These are phyloP conservation scores for Xylariales sp. DNA, from an alignment of 2,329 filamentous ascomycete species.

Conservation along the genomic window DNA sequence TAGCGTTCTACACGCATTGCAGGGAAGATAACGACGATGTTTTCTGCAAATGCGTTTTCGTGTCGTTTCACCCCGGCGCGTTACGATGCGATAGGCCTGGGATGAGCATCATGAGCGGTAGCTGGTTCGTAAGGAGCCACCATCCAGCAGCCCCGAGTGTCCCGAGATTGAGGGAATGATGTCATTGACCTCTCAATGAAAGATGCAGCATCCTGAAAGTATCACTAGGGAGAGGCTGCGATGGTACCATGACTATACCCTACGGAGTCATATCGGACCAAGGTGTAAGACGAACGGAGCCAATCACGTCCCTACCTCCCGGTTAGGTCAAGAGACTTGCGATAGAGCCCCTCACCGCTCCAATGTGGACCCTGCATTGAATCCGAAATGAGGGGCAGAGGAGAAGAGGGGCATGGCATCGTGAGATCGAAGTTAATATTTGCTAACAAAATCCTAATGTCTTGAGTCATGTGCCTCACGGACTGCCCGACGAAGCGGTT, in stretches of 20 bases:
- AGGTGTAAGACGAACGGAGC: too few species aligned
- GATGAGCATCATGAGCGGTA: constrained; percentile 6
- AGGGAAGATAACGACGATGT: constrained; percentile 1
- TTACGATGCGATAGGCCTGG: constrained; percentile 2
- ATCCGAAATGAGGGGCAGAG: not conserved
- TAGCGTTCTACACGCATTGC: not conserved
- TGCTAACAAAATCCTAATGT: too few species aligned
- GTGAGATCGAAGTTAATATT: too few species aligned
- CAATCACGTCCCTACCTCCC: not conserved
- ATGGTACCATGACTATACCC: not conserved
- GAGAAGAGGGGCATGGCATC: too few species aligned
- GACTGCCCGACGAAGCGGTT: too few species aligned
- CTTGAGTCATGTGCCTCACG: not conserved
- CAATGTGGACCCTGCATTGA: too few species aligned
- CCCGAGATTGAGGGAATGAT: constrained; percentile 5
- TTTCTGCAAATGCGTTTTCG: not conserved
- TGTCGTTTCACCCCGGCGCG: not conserved
- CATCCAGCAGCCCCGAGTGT: constrained; percentile 3
- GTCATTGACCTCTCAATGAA: too few species aligned
- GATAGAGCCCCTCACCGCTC: too few species aligned
- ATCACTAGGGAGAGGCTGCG: not conserved
- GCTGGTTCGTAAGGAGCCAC: constrained; percentile 4
- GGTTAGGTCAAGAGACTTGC: too few species aligned
- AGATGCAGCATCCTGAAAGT: too few species aligned
- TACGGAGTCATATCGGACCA: too few species aligned